These are phyloP conservation scores for Adansonia digitata DNA, from an alignment of 345 rosid genomes.

Conservation along the genomic window DNA sequence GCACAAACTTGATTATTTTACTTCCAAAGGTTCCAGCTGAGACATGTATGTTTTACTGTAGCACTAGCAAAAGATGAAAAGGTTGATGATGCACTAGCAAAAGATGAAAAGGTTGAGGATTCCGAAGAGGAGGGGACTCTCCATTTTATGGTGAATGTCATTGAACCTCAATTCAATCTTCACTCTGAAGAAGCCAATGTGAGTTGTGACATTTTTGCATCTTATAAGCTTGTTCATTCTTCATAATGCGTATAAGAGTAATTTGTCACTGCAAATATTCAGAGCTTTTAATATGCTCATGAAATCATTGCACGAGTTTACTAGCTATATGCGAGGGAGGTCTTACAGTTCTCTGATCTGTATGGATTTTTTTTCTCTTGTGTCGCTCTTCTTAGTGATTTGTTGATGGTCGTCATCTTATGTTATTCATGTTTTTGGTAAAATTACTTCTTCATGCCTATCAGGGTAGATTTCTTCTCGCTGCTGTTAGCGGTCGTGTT, in stretches of 20 bases:
- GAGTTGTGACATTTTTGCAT: slow-evolving; percentile 31
- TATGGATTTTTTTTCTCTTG: not conserved
- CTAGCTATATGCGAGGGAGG: not conserved
- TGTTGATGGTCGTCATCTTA: not conserved
- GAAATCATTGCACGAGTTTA: slow-evolving; percentile 3
- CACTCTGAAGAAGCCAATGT: slow-evolving; percentile 99
- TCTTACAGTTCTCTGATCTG: not conserved
- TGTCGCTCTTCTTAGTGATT: not conserved
- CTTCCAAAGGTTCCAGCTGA: slow-evolving; percentile 18
- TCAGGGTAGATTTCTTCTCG: slow-evolving; percentile 97
- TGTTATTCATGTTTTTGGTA: not conserved
- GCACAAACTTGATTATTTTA: not conserved
- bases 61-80: slow-evolving; percentile 17
- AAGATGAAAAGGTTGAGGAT: slow-evolving; percentile 26
- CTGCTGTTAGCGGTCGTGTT: slow-evolving; percentile 96
- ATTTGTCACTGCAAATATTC: not conserved
- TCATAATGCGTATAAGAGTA: not conserved
- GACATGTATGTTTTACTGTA: slow-evolving; percentile 22
- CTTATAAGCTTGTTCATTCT: not conserved
- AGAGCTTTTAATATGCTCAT: not conserved
- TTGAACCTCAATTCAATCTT: slow-evolving; percentile 97
- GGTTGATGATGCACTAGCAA: slow-evolving; percentile 36
- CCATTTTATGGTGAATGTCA: slow-evolving; percentile 92
- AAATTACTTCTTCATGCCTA: slow-evolving; percentile 7
- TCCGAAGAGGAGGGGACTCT: slow-evolving; percentile 77